phyloP scores from a whole-genome alignment of 257 asterid species.

The Asclepias syriaca region DNA sequence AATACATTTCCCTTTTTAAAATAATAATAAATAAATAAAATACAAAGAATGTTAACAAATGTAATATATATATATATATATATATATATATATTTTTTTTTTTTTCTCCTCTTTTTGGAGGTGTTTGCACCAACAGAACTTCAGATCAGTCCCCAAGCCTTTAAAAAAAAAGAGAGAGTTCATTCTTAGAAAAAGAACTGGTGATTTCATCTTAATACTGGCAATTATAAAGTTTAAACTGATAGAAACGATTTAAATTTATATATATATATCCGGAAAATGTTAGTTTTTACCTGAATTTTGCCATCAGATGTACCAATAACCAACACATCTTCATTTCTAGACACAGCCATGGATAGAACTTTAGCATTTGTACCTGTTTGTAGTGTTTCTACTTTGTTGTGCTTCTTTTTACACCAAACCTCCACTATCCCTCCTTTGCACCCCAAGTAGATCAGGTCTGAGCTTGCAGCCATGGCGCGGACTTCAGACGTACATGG shows the following conservation, averaged over 20 bases:
- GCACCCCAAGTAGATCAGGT: conserved; percentile 64
- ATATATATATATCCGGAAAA: too few species aligned
- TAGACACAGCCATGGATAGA: conserved; percentile 56
- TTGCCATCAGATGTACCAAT: conserved; percentile 80
- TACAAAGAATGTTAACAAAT: conserved; percentile 6
- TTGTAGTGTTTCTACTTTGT: conserved; percentile 61
- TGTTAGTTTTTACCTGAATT: conserved; percentile 51
- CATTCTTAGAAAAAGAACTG: neutral
- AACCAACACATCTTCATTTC: conserved; percentile 49
- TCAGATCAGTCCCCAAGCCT: conserved; percentile 66
- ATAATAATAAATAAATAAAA: too few species aligned
- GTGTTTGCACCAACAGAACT: conserved; percentile 10
- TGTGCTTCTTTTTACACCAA: conserved; percentile 67
- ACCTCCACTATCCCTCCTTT: conserved; percentile 65
- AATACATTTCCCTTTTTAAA: too few species aligned
- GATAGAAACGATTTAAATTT: too few species aligned
- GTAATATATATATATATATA: neutral
- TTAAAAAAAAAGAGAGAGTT: conserved; percentile 30
- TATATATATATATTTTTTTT: too few species aligned
- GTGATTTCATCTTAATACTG: neutral
- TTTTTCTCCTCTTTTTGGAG: neutral
- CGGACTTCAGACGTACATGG: conserved; percentile 55
- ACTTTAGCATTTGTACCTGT: conserved; percentile 42
- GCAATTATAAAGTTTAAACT: neutral
- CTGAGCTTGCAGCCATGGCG: conserved; percentile 56